phyloP scores from a whole-genome alignment of 1,284 basidiomycete species.

The Sanghuangporus weigelae region DNA sequence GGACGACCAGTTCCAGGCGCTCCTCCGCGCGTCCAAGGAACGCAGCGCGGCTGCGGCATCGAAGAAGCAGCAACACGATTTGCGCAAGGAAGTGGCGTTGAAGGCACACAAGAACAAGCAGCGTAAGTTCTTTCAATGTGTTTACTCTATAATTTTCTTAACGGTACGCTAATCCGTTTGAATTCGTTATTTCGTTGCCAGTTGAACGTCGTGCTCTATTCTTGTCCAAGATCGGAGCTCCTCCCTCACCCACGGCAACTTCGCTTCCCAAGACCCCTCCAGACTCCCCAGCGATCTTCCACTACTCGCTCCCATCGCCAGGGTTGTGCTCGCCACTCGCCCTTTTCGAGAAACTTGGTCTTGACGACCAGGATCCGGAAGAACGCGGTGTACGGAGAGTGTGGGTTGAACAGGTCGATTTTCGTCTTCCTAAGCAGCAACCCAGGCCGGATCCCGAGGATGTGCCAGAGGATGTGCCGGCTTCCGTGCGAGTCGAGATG shows the following conservation, averaged over 20 bases:
- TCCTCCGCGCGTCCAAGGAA: constrained; percentile 46
- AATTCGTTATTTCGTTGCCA: constrained; percentile 25
- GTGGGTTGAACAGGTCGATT: constrained; percentile 67
- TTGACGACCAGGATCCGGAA: constrained; percentile 30
- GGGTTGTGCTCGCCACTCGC: constrained; percentile 59
- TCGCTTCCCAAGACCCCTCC: constrained; percentile 58
- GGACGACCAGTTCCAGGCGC: constrained; percentile 53
- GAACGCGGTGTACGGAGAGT: constrained; percentile 28
- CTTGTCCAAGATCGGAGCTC: constrained; percentile 63
- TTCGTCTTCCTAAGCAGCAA: constrained; percentile 33
- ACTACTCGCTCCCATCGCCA: constrained; percentile 62
- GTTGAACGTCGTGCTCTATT: constrained; percentile 71
- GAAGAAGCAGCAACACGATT: constrained; percentile 44
- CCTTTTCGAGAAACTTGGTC: constrained; percentile 46
- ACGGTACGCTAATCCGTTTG: constrained; percentile 12
- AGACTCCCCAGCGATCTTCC: constrained; percentile 64
- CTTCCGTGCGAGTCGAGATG: not conserved
- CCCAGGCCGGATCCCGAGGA: not conserved
- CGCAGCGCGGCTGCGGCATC: constrained; percentile 31
- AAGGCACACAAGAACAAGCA: constrained; percentile 72
- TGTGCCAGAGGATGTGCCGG: constrained; percentile 13
- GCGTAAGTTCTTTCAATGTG: constrained; percentile 37
- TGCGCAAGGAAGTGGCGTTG: constrained; percentile 68
- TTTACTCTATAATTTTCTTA: not conserved
- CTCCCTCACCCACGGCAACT: constrained; percentile 55